Evolutionary conservation across 345 rosid species (phyloP).

Genomic region (Bruguiera sexangula): DNA sequence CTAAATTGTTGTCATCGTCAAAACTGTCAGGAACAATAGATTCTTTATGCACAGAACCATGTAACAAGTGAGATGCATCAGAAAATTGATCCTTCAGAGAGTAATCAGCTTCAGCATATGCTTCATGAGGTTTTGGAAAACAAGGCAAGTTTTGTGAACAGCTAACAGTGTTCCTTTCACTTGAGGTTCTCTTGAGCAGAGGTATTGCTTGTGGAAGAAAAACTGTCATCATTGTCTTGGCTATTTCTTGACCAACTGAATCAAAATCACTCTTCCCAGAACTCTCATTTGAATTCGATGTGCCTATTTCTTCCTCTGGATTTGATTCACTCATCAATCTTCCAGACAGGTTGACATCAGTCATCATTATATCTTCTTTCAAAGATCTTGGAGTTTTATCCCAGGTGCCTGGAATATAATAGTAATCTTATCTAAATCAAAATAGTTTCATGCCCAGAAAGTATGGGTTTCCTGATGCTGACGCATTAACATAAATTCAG

Average conservation of each 20-base stretch:
- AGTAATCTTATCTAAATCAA: constrained; percentile 36
- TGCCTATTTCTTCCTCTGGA: constrained; percentile 40
- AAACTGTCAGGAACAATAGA: constrained; percentile 44
- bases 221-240: constrained; percentile 73
- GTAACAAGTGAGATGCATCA: constrained; percentile 16
- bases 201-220: constrained; percentile 94
- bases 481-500: constrained; percentile 9
- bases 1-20: constrained; percentile 38
- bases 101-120: constrained; percentile 25
- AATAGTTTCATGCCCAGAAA: constrained; percentile 19
- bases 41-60: constrained; percentile 29
- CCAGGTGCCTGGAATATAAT: constrained; percentile 26
- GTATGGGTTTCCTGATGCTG: constrained; percentile 10
- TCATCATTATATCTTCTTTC: constrained; percentile 33
- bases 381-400: constrained; percentile 19
- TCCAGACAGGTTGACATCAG: constrained; percentile 31
- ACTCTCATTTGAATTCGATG: constrained; percentile 36
- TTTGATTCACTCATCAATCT: constrained; percentile 38
- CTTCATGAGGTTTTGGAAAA: constrained; percentile 23
- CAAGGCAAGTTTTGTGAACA: constrained; percentile 22
- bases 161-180: constrained; percentile 31
- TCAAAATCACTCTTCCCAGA: constrained; percentile 47
- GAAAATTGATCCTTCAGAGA: constrained; percentile 28
- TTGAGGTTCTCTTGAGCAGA: constrained; percentile 50
- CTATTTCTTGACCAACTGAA: constrained; percentile 54